A percentile compares a stretch with the other conserved stretches of the same genome.
Conservation (phyloP, 768 basidiomycete genomes). For the Phylloporus sp. region DNA sequence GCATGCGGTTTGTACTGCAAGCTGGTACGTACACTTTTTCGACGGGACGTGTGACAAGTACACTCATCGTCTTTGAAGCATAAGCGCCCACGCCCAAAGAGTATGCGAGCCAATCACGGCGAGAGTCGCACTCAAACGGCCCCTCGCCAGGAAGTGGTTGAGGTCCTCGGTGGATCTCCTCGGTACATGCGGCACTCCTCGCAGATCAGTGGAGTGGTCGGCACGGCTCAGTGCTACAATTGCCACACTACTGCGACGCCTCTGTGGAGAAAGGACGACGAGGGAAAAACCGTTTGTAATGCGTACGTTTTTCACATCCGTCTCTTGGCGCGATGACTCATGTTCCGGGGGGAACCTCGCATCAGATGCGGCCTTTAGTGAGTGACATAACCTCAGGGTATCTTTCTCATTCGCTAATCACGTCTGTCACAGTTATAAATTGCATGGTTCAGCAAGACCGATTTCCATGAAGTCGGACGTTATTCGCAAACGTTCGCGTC, state of each 20-base stretch:
- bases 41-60: too few relatives aligned
- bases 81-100: conserved; percentile 84
- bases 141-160: conserved; percentile 65
- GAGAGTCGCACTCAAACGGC: conserved; percentile 62
- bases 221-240: conserved; percentile 79
- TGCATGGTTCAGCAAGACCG: conserved; percentile 80
- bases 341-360: conserved; percentile 1
- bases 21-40: conserved; percentile 46
- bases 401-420: conserved; percentile 7
- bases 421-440: conserved; percentile 51
- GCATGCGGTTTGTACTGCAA: conserved; percentile 88
- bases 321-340: conserved; percentile 12
- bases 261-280: conserved; percentile 87
- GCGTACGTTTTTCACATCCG: conserved; percentile 56
- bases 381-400: conserved; percentile 26
- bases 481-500: conserved; percentile 80
- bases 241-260: conserved; percentile 88
- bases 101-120: conserved; percentile 72
- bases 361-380: conserved; percentile 72
- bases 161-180: conserved; percentile 60
- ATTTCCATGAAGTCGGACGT: conserved; percentile 91
- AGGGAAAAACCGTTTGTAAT: conserved; percentile 88
- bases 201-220: conserved; percentile 27
- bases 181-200: conserved; percentile 27
- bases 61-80: conserved; percentile 42